Base-by-base conservation (phyloP, 2,329 filamentous ascomycete genomes). In the Calonectria leucothoes region DNA sequence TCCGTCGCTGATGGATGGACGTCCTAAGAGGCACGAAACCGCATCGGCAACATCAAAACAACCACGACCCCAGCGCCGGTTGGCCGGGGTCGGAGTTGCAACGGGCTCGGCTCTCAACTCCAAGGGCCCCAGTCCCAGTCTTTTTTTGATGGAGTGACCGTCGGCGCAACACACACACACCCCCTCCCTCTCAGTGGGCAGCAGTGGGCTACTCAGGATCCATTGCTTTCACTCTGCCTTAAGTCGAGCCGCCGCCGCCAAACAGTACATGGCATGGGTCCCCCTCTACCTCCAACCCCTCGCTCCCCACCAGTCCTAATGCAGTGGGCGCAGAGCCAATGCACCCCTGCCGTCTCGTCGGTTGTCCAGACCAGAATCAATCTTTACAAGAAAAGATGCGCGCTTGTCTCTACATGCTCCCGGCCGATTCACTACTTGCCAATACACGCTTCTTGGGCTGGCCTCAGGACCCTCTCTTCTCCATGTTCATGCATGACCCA, bases 401-500 rank as follows among this genome's bases (percentile, higher is more conserved):
- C 79, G 78, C 76, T 80, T 81, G 79, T 81, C 73, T 78, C 72
- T 77, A 79, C n/a, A n/a, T n/a, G n/a, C 71, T 74, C 66, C 77
- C 74, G 75, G 77, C 74, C 76, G 76, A 78, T 69, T 79, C 77
- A 75, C 79, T 81, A 76, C 57, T 71, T 79, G 73, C 75, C 75
- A 78, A 75, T 68, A 79, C 71, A 66, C 69, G 65, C 48, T 67
- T 63, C 73, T 75, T 72, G 69, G 69, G 72, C 73, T 73, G 77
- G 73, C 74, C 77, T 78, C 74, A 78, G 74, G 83, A 83, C 82
- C 81, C 82, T 83, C 81, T 78, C 75, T 79, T 82, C 82, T 83
- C 83, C 82, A 83, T 84, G 81, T 79, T 80, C 82, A 83, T 84
- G 82, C 83, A 84, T 82, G 81, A 81, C 76, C 80, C 76, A 73